phyloP scores from a whole-genome alignment of 306 rosid genomes.

The Prinsepia uniflora region DNA sequence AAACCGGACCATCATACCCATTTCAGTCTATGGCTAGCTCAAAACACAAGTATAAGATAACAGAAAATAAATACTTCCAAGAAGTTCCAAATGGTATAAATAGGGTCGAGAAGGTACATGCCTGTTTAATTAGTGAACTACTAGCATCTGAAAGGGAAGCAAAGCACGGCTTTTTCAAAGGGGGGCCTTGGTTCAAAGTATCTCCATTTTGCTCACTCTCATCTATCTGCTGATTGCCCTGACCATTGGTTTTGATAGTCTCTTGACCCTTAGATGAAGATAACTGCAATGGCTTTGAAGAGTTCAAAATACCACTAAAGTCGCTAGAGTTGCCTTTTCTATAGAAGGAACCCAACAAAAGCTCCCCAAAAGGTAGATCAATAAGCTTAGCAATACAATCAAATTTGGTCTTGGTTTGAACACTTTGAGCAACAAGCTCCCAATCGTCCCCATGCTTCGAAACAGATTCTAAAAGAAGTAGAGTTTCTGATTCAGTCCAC shows the following conservation, averaged over 20 bases:
- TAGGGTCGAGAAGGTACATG: conserved; percentile 18
- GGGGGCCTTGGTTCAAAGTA: conserved; percentile 48
- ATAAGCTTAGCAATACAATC: conserved; percentile 81
- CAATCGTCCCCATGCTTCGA: conserved; percentile 92
- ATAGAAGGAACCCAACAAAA: conserved; percentile 48
- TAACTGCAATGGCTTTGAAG: conserved; percentile 36
- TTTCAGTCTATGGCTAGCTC: background rate
- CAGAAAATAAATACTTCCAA: background rate
- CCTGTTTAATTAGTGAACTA: conserved; percentile 82
- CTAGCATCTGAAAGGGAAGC: conserved; percentile 49
- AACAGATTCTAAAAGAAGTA: conserved; percentile 87
- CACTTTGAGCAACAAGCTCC: conserved; percentile 80
- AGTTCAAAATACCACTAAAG: conserved; percentile 33
- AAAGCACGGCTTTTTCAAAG: conserved; percentile 54
- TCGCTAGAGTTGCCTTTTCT: conserved; percentile 32
- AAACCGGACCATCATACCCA: background rate
- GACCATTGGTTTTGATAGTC: conserved; percentile 39
- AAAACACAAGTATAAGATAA: background rate
- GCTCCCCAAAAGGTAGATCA: conserved; percentile 87
- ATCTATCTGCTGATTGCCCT: conserved; percentile 34
- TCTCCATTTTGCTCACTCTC: conserved; percentile 55
- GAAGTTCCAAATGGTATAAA: conserved; percentile 7
- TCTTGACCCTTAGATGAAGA: conserved; percentile 47
- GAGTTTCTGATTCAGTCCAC: conserved; percentile 90
- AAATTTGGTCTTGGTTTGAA: conserved; percentile 67